These are phyloP conservation scores for Acanthamoeba rhysodes DNA, from an alignment of 208 protist species.

Conservation along the genomic window DNA sequence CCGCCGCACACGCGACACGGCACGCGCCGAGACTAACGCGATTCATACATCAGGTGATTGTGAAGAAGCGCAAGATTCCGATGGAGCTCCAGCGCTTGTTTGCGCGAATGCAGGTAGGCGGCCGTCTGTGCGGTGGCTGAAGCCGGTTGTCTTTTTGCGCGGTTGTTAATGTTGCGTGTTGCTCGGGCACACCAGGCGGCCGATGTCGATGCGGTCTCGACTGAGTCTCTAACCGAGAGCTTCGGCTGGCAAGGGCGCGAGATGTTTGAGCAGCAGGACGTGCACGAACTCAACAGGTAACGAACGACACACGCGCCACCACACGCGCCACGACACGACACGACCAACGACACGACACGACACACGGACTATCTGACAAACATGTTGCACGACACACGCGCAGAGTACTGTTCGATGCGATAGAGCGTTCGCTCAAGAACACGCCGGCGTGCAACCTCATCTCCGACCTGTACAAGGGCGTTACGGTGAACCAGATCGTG, in stretches of 20 bases:
- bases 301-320: too few species aligned
- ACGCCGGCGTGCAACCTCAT: conserved; percentile 33
- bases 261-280: conserved; percentile 81
- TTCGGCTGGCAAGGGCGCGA: conserved; percentile 82
- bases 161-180: too few species aligned
- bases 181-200: not conserved
- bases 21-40: too few species aligned
- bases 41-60: not conserved
- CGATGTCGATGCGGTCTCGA: conserved; percentile 54
- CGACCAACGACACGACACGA: too few species aligned
- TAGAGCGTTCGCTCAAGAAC: conserved; percentile 55
- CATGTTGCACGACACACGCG: not conserved
- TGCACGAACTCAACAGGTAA: conserved; percentile 77
- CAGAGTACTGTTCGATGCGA: conserved; percentile 76
- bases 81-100: conserved; percentile 80
- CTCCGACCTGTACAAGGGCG: conserved; percentile 46
- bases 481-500: conserved; percentile 44
- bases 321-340: too few species aligned
- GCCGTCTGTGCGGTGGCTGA: too few species aligned
- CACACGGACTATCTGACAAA: not conserved
- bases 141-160: not conserved
- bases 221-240: conserved; percentile 73
- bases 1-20: too few species aligned
- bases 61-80: conserved; percentile 71
- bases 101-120: conserved; percentile 69